Conservation (phyloP, 2,329 filamentous ascomycete species). For the Tympanopsis confertula region DNA sequence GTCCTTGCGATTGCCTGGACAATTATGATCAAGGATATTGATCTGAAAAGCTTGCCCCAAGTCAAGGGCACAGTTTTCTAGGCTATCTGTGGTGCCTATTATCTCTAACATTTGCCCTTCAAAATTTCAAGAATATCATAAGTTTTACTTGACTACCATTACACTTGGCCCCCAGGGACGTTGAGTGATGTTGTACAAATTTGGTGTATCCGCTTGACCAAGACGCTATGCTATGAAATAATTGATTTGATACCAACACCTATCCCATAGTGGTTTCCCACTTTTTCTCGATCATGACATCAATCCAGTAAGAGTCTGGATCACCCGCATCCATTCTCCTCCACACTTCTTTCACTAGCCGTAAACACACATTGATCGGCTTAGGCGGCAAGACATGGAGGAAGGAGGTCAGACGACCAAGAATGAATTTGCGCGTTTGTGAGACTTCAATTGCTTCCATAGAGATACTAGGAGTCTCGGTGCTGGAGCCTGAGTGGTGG, state of each 20-base stretch:
- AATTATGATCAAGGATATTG: slow-evolving; percentile 34
- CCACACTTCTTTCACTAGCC: slow-evolving; percentile 29
- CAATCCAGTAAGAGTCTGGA: slow-evolving; percentile 27
- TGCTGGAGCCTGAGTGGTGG: background rate
- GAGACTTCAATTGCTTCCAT: slow-evolving; percentile 16
- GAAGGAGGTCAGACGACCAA: slow-evolving; percentile 21
- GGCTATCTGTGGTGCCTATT: no score
- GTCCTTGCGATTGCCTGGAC: slow-evolving; percentile 20
- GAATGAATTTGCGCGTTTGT: slow-evolving; percentile 20
- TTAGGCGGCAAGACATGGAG: slow-evolving; percentile 24
- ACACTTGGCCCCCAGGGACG: no score
- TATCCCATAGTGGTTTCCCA: slow-evolving; percentile 1
- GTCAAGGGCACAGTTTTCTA: slow-evolving; percentile 39
- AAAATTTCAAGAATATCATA: no score
- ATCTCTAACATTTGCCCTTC: no score
- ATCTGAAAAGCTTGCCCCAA: slow-evolving; percentile 34
- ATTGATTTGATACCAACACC: no score
- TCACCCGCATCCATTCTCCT: slow-evolving; percentile 11
- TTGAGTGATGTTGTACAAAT: no score
- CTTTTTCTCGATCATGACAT: slow-evolving; percentile 17
- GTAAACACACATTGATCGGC: slow-evolving; percentile 24
- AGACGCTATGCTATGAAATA: no score
- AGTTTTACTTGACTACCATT: no score
- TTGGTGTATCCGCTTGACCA: no score
- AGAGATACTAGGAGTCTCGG: slow-evolving; percentile 2